Evolutionary conservation across 2,329 filamentous ascomycete species (phyloP).

Genomic region (Geosmithia flava): DNA sequence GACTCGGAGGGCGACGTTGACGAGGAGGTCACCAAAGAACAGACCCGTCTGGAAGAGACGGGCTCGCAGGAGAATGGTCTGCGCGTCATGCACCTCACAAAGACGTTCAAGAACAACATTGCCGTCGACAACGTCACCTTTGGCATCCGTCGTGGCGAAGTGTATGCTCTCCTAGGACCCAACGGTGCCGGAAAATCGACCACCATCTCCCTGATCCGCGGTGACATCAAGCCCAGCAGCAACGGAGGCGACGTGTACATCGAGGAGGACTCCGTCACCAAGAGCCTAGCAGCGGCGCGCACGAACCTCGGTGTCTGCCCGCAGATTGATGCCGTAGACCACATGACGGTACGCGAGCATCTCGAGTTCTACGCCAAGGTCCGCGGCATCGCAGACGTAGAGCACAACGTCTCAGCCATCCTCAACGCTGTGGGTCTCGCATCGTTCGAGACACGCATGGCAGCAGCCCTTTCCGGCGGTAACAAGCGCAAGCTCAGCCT

Average conservation of each 20-base stretch:
- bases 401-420: conserved; percentile 67
- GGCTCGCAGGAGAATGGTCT: conserved; percentile 46
- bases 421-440: conserved; percentile 69
- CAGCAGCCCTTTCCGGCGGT: conserved; percentile 69
- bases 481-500: conserved; percentile 90
- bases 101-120: conserved; percentile 61
- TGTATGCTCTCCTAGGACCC: conserved; percentile 80
- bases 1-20: conserved; percentile 25
- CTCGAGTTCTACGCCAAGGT: conserved; percentile 78
- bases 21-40: conserved; percentile 53
- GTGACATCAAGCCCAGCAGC: conserved; percentile 64
- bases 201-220: conserved; percentile 77
- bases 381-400: conserved; percentile 62
- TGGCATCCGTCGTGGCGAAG: conserved; percentile 64
- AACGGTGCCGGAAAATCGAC: conserved; percentile 90
- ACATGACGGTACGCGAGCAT: conserved; percentile 82
- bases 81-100: conserved; percentile 68
- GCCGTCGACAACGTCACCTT: conserved; percentile 88
- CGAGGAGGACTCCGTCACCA: conserved; percentile 64
- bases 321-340: conserved; percentile 77
- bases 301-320: conserved; percentile 82
- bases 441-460: conserved; percentile 62
- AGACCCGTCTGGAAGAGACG: conserved; percentile 40
- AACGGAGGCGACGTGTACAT: conserved; percentile 71
- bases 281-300: conserved; percentile 58